These are phyloP conservation scores for Trypanosoma cruzi DNA, from an alignment of 208 protist genomes.

Conservation along the genomic window DNA sequence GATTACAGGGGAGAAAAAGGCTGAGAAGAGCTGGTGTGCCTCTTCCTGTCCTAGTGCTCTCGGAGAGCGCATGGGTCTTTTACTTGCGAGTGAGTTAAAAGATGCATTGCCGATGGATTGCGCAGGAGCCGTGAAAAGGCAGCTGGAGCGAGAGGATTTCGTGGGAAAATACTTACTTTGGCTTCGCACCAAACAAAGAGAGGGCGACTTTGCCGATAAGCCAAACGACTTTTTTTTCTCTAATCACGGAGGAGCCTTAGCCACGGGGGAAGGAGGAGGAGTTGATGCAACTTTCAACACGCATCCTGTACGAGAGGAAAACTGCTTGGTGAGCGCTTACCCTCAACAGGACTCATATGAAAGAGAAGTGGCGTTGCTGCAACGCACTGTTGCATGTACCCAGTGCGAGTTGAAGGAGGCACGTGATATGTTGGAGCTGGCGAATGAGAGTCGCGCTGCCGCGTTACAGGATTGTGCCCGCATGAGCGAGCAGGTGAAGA, in stretches of 20 bases:
- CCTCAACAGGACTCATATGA: not conserved
- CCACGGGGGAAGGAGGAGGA: not conserved
- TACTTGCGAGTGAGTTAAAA: constrained; percentile 7
- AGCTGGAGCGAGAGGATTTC: constrained; percentile 10
- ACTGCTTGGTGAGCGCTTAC: not conserved
- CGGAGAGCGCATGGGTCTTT: constrained; percentile 22
- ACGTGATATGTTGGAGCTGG: constrained; percentile 17
- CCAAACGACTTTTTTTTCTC: not conserved
- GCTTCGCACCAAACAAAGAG: constrained; percentile 7
- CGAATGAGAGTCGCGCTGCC: constrained; percentile 3
- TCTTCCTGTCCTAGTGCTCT: constrained; percentile 10
- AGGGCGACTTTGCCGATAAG: not conserved
- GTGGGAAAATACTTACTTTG: constrained; percentile 17
- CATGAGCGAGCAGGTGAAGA: constrained; percentile 17
- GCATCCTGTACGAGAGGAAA: not conserved
- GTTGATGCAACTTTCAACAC: not conserved
- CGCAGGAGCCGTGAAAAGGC: not conserved
- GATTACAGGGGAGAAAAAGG: not conserved
- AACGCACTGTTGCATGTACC: not conserved
- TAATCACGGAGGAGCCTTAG: not conserved
- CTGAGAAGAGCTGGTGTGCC: not conserved
- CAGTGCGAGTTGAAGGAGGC: constrained; percentile 6
- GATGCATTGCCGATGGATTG: not conserved
- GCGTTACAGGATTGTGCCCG: constrained; percentile 16
- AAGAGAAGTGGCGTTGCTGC: not conserved